Evolutionary conservation across 768 basidiomycete species (phyloP), one percentile per base, ranked within the genome.

Genomic region (Trametes villosa): DNA sequence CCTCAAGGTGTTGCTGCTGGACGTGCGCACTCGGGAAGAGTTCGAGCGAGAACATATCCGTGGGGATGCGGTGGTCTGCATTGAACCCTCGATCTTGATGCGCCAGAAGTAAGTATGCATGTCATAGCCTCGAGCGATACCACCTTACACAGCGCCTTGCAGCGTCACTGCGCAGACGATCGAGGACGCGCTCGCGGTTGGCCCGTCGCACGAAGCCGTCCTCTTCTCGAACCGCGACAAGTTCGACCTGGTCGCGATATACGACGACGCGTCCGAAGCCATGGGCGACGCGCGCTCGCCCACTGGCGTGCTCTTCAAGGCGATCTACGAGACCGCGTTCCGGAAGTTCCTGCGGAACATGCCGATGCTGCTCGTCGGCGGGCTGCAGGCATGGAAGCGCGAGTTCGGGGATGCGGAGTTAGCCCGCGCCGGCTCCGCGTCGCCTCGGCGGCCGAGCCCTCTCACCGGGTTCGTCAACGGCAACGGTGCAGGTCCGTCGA

Each of bases 231-330:
- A 93, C 61, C 90, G 96, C 40, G 85, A 94, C 68, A 88, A 90
- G 66, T 96, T 92, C 71, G 95, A 97, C 65, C 74, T 96, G 22
- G 86, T 99, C 26, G 91, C 88, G 17, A 77, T 98, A 4, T 95
- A 95, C 72, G 96, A 98, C 72, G 68, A 81, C 50, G 72, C 78
- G 30, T 86, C 91, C 46, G 79, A 82, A 54, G 72, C 77, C 18
- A 80, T 85, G 52, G 82, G 80, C 2, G 71, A 74, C 3, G 72
- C 76, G 20, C 77, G 78, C 11, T 78, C 85, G 0, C 83, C 87
- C 0, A 71, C 91, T n/a, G 78, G 83, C 1, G 70, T 79, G 20
- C 81, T 96, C 24, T 78, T 87, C 54, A 79, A 83, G 11, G 82
- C 87, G 2, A 91, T 97, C 42, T 88, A 83, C 72, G 89, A 89